Evolutionary conservation across 257 asterid species (phyloP), one percentile per base, ranked within the genome.

Genomic region (Coffea eugenioides): DNA sequence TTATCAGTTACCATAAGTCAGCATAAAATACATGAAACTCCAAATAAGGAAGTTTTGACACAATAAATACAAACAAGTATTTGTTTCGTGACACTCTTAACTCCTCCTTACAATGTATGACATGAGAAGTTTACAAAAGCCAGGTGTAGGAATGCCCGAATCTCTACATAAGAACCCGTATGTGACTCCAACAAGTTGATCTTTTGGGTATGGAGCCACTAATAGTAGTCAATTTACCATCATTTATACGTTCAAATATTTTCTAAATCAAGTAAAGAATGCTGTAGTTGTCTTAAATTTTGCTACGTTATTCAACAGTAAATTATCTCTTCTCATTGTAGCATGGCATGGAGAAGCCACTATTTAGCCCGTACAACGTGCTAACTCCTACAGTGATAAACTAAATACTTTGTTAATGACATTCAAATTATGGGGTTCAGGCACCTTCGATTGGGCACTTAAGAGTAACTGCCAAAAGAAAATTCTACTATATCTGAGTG

Each of bases 1-100:
- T 56, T 56, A 36, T 51, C 48, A 73, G 80, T 71, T 74, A 70
- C 79, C 76, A 71, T 59, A 83, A 68, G 67, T 6, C 4, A 23
- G 16, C 21, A 45, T 41, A 11, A 41, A 64, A 74, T 31, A 12
- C 34, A 25, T 18, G 59, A 39, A 39, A 39, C 43, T 39, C 20
- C 48, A 48, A 68, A 10, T 4, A 23, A 52, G 36, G 31, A 74
- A 51, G 68, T n/a, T 74, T 45, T 54, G 41, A 43, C 49, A 73
- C 56, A 54, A 36, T 7, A 18, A n/a, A 36, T 34, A 54, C 67
- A 52, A 51, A 54, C n/a, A 52, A 31, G 67, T 31, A 36, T 36
- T 69, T 36, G 51, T 13, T 16, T 41, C 41, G 6, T 0, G 0
- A 14, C 45, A 39, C 25, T 61, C 34, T 23, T 39, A 69, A 69